Conservation (phyloP, 768 basidiomycete species). For the Boletus reticulatus region DNA sequence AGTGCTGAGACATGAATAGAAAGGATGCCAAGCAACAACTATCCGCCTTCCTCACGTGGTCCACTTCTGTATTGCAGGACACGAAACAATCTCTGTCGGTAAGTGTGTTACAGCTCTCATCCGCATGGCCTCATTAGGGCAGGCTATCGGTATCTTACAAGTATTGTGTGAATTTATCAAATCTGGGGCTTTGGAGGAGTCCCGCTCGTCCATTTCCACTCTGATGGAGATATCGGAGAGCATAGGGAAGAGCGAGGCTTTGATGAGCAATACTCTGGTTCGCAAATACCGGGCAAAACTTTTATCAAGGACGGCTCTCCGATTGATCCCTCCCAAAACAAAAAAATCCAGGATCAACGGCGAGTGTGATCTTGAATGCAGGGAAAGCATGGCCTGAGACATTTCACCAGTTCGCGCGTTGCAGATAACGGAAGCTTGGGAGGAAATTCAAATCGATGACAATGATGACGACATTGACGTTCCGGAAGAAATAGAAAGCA, state of each 20-base stretch:
- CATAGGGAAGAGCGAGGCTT: slow-evolving; percentile 39
- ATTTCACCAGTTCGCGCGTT: slow-evolving; percentile 22
- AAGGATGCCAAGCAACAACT: slow-evolving; percentile 56
- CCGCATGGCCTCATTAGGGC: slow-evolving; percentile 2
- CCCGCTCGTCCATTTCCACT: slow-evolving; percentile 41
- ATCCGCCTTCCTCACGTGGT: slow-evolving; percentile 50
- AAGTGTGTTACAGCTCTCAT: slow-evolving; percentile 12
- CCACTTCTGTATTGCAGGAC: slow-evolving; percentile 36
- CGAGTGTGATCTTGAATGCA: slow-evolving; percentile 27
- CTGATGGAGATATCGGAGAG: slow-evolving; percentile 46
- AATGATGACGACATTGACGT: slow-evolving; percentile 56
- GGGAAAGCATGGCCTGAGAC: slow-evolving; percentile 22
- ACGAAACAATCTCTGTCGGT: slow-evolving; percentile 53
- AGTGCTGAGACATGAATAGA: slow-evolving; percentile 34
- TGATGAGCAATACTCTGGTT: slow-evolving; percentile 60
- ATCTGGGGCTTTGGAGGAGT: slow-evolving; percentile 53
- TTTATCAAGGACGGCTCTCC: slow-evolving; percentile 59
- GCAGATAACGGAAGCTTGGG: slow-evolving; percentile 13
- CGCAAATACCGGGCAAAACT: slow-evolving; percentile 71
- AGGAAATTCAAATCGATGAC: slow-evolving; percentile 13
- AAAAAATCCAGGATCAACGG: slow-evolving; percentile 41
- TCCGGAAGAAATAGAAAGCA: slow-evolving; percentile 73
- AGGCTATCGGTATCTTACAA: slow-evolving; percentile 71
- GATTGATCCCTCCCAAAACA: slow-evolving; percentile 52
- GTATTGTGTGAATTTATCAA: slow-evolving; percentile 71